Conservation (phyloP, 306 rosid genomes). For the Fagus crenata region DNA sequence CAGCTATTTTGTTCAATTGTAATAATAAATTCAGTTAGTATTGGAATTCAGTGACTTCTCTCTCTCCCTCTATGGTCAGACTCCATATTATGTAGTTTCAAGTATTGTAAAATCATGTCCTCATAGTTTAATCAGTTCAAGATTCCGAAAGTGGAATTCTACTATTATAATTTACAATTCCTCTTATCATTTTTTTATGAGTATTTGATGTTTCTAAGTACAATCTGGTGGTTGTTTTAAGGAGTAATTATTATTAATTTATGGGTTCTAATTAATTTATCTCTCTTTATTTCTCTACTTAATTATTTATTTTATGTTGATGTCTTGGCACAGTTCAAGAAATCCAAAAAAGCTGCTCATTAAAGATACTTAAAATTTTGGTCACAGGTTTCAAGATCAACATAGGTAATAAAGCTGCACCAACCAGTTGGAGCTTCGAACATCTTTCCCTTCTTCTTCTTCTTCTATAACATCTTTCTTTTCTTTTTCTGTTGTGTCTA, state of each 20-base stretch:
- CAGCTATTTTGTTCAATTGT: not conserved
- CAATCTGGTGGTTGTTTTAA: not conserved
- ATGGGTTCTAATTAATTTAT: not conserved
- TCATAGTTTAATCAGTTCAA: not conserved
- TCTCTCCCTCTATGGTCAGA: not conserved
- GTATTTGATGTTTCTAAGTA: not conserved
- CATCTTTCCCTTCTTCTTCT: conserved; percentile 6
- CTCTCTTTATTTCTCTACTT: not conserved
- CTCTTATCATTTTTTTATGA: not conserved
- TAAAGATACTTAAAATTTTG: conserved; percentile 9
- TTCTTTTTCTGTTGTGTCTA: not conserved
- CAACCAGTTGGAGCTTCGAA: conserved; percentile 32
- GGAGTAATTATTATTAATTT: not conserved
- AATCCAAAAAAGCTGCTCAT: conserved; percentile 2
- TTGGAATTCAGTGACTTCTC: no score
- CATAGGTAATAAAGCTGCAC: conserved; percentile 26
- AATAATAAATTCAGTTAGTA: not conserved
- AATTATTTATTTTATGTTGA: not conserved
- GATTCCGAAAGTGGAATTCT: conserved; percentile 1
- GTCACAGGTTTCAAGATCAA: conserved; percentile 53
- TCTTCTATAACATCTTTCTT: not conserved
- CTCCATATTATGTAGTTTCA: not conserved
- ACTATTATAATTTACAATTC: not conserved
- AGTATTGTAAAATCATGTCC: not conserved
- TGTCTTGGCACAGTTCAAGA: not conserved